phyloP scores from a whole-genome alignment of 441 rosid species.

The Gossypium schwendimanii region DNA sequence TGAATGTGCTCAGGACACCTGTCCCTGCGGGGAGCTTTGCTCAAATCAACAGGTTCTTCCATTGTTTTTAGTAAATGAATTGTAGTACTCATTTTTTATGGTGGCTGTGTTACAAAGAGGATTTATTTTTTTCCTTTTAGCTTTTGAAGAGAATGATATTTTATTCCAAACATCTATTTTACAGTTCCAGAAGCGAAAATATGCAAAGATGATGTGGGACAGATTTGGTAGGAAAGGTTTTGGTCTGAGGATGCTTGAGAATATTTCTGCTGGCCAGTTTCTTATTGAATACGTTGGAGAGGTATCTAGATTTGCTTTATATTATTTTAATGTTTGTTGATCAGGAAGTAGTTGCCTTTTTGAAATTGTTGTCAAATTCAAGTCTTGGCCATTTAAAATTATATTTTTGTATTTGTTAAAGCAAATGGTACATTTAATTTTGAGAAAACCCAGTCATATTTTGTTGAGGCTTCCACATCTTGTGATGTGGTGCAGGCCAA shows the following conservation, averaged over 20 bases:
- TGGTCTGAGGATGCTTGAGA: slow-evolving; percentile 75
- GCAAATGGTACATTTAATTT: not conserved
- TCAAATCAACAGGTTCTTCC: slow-evolving; percentile 55
- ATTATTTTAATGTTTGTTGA: not conserved
- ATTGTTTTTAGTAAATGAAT: not conserved
- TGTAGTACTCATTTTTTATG: not conserved
- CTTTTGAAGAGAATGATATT: slow-evolving; percentile 16
- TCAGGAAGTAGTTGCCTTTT: not conserved
- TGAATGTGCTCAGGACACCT: slow-evolving; percentile 89
- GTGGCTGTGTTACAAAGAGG: slow-evolving; percentile 1
- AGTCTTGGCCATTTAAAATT: not conserved
- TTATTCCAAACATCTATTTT: slow-evolving; percentile 23
- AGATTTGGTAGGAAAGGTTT: slow-evolving; percentile 91
- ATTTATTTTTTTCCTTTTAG: not conserved
- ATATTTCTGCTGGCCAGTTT: slow-evolving; percentile 67
- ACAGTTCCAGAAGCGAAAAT: slow-evolving; percentile 87
- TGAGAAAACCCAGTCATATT: not conserved
- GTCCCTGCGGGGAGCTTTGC: slow-evolving; percentile 81
- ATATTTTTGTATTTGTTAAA: not conserved
- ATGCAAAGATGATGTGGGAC: slow-evolving; percentile 68
- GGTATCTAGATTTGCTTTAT: slow-evolving; percentile 36
- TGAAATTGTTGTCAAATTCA: not conserved
- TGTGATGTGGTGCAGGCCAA: not conserved
- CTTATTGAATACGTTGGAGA: slow-evolving; percentile 98
- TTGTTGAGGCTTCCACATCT: not conserved